Percentiles rank a stretch among this genome's conserved stretches.
Conservation (phyloP, 179 eudicot species). For the Spergularia azorica region DNA sequence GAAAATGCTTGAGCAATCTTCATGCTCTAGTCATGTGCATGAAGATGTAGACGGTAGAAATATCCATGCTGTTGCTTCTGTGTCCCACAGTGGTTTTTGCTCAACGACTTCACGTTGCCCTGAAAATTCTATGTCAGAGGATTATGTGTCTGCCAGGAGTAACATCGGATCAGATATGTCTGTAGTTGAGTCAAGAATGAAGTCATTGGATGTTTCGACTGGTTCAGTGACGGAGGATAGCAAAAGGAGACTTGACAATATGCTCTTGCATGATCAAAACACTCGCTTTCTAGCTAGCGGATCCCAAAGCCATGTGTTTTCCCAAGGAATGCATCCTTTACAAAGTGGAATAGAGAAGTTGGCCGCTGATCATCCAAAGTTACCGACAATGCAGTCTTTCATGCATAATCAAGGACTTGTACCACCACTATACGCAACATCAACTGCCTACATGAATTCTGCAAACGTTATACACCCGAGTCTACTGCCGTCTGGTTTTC, state of each 20-base stretch:
- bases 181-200: constrained; percentile 36
- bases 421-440: constrained; percentile 58
- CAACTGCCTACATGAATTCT: constrained; percentile 59
- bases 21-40: constrained; percentile 17
- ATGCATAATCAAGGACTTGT: constrained; percentile 49
- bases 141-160: constrained; percentile 28
- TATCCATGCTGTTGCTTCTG: constrained; percentile 15
- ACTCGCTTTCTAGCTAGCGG: constrained; percentile 29
- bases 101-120: constrained; percentile 20
- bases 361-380: constrained; percentile 33
- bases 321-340: constrained; percentile 37
- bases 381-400: constrained; percentile 42
- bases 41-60: background rate
- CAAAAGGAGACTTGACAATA: constrained; percentile 28
- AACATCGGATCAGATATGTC: constrained; percentile 30
- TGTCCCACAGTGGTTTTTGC: constrained; percentile 15
- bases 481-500: constrained; percentile 44
- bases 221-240: constrained; percentile 24
- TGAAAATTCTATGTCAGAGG: constrained; percentile 24
- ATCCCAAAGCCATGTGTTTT: constrained; percentile 23
- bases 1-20: constrained; percentile 27
- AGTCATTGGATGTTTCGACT: constrained; percentile 33
- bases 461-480: constrained; percentile 50
- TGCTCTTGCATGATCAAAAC: constrained; percentile 25
- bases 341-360: constrained; percentile 35